Conservation (phyloP, 495 filamentous ascomycete species). For the Trichoderma asperelloides region DNA sequence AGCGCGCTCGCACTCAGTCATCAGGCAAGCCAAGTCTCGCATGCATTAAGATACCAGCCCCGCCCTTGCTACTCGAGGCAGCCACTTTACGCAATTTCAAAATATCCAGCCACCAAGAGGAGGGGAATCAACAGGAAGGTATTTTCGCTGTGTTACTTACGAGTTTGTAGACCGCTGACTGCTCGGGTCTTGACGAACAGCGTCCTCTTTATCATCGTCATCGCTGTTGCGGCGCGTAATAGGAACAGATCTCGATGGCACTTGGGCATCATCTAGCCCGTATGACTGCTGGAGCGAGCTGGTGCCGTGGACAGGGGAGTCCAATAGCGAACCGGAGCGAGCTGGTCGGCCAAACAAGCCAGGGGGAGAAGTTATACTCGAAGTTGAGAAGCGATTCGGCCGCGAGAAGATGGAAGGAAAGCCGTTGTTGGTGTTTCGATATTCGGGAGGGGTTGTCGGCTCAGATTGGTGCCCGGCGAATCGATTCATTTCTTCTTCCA, state of each 20-base stretch:
- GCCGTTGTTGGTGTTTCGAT: conserved; percentile 53
- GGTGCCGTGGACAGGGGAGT: conserved; percentile 44
- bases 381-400: conserved; percentile 73
- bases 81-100: neutral
- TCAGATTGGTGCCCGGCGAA: conserved; percentile 70
- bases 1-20: neutral
- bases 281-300: conserved; percentile 39
- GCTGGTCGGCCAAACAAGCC: conserved; percentile 65
- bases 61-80: neutral
- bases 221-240: conserved; percentile 77
- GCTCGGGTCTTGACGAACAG: conserved; percentile 53
- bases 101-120: neutral
- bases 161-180: conserved; percentile 56
- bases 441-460: conserved; percentile 94
- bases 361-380: conserved; percentile 71
- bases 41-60: neutral
- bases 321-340: conserved; percentile 62
- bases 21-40: neutral
- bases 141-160: conserved; percentile 41
- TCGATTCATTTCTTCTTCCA: conserved; percentile 63
- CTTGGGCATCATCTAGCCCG: conserved; percentile 41
- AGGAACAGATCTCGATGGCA: conserved; percentile 76
- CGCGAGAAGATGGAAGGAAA: conserved; percentile 67
- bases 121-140: neutral
- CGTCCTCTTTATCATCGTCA: conserved; percentile 63